These are phyloP conservation scores for Eleusine coracana DNA, from an alignment of 176 grass and related monocot genomes.

Conservation along the genomic window DNA sequence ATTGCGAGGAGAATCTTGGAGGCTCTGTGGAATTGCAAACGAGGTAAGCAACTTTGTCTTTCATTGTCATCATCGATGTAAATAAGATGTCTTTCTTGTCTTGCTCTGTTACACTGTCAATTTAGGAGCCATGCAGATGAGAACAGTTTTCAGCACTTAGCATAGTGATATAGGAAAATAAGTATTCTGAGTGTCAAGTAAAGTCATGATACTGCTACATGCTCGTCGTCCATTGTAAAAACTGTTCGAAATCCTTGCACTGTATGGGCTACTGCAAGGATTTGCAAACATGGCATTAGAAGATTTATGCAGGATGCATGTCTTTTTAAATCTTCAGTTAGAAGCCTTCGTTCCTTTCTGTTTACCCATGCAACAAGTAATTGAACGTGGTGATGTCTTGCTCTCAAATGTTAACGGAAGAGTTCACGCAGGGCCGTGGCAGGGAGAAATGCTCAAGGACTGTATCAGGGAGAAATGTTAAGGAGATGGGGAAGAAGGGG, in stretches of 20 bases:
- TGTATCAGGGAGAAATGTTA: slow-evolving; percentile 51
- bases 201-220: not conserved
- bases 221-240: not conserved
- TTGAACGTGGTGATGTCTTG: not conserved
- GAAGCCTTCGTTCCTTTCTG: not conserved
- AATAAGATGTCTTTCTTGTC: not conserved
- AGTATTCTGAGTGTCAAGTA: not conserved
- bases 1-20: not conserved
- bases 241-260: not conserved
- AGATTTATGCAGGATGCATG: not conserved
- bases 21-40: not conserved
- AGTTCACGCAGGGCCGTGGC: not conserved
- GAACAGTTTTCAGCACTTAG: not conserved
- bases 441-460: slow-evolving; percentile 11
- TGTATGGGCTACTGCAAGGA: not conserved
- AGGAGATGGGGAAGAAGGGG: slow-evolving; percentile 96
- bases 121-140: not conserved
- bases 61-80: not conserved
- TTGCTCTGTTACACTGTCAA: not conserved
- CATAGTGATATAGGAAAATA: not conserved
- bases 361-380: not conserved
- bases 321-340: not conserved
- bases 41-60: slow-evolving; percentile 35
- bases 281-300: not conserved
- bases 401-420: not conserved